These are phyloP conservation scores for Somion occarium DNA, from an alignment of 1,284 basidiomycete species.

Conservation along the genomic window DNA sequence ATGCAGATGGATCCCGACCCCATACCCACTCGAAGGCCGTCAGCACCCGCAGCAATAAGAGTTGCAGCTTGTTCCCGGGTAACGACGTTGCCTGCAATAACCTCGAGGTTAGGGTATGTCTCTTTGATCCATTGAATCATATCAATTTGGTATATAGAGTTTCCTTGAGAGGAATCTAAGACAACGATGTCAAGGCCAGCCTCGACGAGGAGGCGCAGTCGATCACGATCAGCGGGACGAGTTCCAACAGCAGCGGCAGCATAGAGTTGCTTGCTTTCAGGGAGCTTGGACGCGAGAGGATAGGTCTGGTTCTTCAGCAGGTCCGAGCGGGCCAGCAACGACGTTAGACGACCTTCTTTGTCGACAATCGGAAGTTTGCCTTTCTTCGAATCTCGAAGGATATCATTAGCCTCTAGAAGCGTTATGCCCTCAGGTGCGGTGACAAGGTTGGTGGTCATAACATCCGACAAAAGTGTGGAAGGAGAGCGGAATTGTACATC, in stretches of 20 bases:
- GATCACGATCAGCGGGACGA: conserved; percentile 82
- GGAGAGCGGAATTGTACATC: conserved; percentile 92
- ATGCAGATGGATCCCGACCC: conserved; percentile 98
- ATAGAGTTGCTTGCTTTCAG: conserved; percentile 92
- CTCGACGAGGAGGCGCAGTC: conserved; percentile 83
- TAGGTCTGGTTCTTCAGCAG: conserved; percentile 98
- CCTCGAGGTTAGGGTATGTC: conserved; percentile 81
- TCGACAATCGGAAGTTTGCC: conserved; percentile 95
- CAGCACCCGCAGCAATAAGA: conserved; percentile 92
- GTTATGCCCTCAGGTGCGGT: conserved; percentile 85
- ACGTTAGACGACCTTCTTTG: conserved; percentile 67
- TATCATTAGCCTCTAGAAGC: conserved; percentile 88
- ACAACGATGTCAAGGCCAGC: conserved; percentile 96
- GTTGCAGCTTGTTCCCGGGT: conserved; percentile 96
- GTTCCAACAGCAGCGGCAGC: conserved; percentile 98
- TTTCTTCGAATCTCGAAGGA: conserved; percentile 96
- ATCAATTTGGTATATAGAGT: conserved; percentile 91
- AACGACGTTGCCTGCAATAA: conserved; percentile 97
- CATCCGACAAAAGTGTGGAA: conserved; percentile 65
- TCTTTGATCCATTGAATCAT: conserved; percentile 95
- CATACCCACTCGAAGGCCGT: conserved; percentile 95
- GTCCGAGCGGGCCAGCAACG: conserved; percentile 93
- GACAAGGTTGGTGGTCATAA: conserved; percentile 89
- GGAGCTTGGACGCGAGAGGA: conserved; percentile 91
- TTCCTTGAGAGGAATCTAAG: conserved; percentile 96